These are phyloP conservation scores for Iris pallida DNA, from an alignment of 116 monocot genomes.

Conservation along the genomic window DNA sequence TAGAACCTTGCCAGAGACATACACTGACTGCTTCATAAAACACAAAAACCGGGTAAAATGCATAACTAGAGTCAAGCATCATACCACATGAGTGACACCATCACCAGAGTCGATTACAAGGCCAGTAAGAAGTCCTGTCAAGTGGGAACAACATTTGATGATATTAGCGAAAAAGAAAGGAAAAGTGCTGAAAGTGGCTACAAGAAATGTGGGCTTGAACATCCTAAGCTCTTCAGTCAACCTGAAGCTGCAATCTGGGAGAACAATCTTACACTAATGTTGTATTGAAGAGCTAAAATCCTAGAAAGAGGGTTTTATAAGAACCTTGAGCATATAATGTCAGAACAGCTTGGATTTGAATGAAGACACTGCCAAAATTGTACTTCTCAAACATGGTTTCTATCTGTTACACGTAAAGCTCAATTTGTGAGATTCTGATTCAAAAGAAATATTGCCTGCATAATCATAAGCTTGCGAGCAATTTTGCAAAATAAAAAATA, in stretches of 20 bases:
- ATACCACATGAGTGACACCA: slow-evolving; percentile 99
- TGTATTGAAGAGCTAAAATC: too few relatives aligned
- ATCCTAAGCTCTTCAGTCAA: too few relatives aligned
- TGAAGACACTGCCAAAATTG: slow-evolving; percentile 70
- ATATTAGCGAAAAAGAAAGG: too few relatives aligned
- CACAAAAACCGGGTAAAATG: too few relatives aligned
- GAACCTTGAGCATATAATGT: slow-evolving; percentile 94
- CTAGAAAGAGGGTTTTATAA: background rate
- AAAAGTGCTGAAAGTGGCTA: too few relatives aligned
- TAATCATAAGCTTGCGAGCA: background rate
- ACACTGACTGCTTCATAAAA: too few relatives aligned
- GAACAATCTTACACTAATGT: too few relatives aligned
- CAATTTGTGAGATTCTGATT: background rate
- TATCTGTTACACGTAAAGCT: slow-evolving; percentile 45
- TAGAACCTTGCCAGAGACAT: too few relatives aligned
- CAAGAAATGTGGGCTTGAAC: too few relatives aligned
- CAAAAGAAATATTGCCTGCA: background rate
- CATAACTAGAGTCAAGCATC: slow-evolving; percentile 13
- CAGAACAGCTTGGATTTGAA: slow-evolving; percentile 96
- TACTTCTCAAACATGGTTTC: slow-evolving; percentile 99
- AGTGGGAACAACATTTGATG: background rate
- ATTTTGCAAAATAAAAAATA: too few relatives aligned
- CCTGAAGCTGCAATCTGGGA: too few relatives aligned
- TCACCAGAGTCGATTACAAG: slow-evolving; percentile 97
- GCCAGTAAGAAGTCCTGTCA: slow-evolving; percentile 82